Evolutionary conservation across 2,329 filamentous ascomycete genomes (phyloP), one percentile per base, ranked within the genome.

Genomic region (Neopestalotiopsis clavispora): DNA sequence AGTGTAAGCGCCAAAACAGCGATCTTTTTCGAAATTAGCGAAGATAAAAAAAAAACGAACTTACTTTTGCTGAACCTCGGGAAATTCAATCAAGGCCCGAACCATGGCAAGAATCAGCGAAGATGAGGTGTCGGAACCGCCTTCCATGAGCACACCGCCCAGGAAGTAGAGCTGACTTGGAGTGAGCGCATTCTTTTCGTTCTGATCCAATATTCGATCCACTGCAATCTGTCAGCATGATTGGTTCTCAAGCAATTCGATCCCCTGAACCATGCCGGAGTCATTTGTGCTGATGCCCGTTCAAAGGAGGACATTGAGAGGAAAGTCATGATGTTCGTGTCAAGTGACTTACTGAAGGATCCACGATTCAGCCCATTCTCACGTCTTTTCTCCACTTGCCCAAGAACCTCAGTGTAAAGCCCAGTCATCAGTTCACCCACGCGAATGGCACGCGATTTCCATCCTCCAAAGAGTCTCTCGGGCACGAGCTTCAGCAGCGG

Each of bases 401-500:
- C 80, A 1, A 85, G 75, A 0, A 84, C 75, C 56, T 80, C 77
- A 23, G 71, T 73, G 70, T 84, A 85, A 2, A 85, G 74, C 0
- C 67, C 64, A 32, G 81, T 79, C 81, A 85, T 85, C 58, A 79
- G 76, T 12, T 80, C 72, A 12, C 79, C 76, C 4, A 84, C 79
- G 23, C 75, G 70, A 13, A 74, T 74, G 0, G 81, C 78, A 4
- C 82, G 77, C 14, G 73, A 74, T 5, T 75, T 74, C 77, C 81
- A 85, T 67, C 82, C 81, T 1, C 78, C 77, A 60, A 83, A 80
- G 1, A 84, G 52, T 0, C 66, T 66, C 67, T 85, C 76, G 0
- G 85, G 85, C 10, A 86, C 70, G 4, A 72, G 78, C 52, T 84
- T 80, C 10, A 86, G 72, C 32, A 81, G 76, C 0, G 84, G 82